Conservation (phyloP, 345 rosid genomes). For the Erysimum cheiranthoides region DNA sequence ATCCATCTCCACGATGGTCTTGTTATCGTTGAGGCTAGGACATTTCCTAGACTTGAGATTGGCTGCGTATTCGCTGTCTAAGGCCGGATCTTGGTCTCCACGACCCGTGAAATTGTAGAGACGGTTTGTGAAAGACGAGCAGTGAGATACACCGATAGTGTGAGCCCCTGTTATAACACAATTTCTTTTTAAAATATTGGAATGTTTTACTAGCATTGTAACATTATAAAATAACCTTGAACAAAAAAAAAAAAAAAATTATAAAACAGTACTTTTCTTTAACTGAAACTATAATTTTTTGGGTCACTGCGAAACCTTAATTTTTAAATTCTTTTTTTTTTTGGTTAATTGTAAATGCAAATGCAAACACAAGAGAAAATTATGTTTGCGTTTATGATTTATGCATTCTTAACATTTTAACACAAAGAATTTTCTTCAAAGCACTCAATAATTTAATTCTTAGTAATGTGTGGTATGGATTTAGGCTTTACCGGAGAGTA, state of each 20-base stretch:
- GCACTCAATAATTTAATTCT: conserved; percentile 1
- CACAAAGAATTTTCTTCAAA: background rate
- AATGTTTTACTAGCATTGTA: background rate
- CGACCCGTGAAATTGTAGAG: conserved; percentile 79
- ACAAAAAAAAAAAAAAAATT: too few species aligned
- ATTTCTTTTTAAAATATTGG: background rate
- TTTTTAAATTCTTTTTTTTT: background rate
- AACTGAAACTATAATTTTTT: background rate
- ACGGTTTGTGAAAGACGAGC: conserved; percentile 63
- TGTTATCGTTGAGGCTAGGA: conserved; percentile 60
- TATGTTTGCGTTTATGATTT: background rate
- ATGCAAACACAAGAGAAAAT: background rate
- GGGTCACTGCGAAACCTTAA: background rate
- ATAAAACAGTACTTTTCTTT: background rate
- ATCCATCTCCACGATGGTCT: conserved; percentile 79
- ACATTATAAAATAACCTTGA: background rate
- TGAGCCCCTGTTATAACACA: conserved; percentile 65
- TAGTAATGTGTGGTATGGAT: conserved; percentile 4
- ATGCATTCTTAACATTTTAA: background rate
- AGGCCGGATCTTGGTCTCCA: conserved; percentile 72
- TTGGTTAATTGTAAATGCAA: background rate
- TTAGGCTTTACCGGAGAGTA: conserved; percentile 57
- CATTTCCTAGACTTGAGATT: conserved; percentile 79
- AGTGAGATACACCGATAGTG: conserved; percentile 78
- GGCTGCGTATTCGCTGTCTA: conserved; percentile 74